A percentile compares a stretch with the other conserved stretches of the same genome.
Evolutionary conservation across 768 basidiomycete species (phyloP).

Genomic region (Sporobolomyces phaffii): DNA sequence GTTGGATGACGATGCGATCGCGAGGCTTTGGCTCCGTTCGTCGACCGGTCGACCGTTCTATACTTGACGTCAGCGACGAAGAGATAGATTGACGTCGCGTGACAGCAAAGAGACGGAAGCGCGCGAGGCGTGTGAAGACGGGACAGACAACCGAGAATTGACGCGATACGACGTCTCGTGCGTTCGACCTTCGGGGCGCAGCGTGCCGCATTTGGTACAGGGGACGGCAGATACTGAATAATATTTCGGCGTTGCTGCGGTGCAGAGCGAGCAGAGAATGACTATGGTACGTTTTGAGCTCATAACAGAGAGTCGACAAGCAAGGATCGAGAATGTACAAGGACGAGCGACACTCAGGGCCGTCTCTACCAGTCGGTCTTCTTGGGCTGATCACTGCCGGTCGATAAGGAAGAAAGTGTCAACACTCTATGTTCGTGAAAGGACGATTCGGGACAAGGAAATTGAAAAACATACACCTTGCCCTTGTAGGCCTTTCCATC

Average conservation of each 20-base stretch:
- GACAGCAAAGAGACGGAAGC: too few relatives aligned
- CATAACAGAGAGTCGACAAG: background rate
- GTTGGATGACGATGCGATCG: background rate
- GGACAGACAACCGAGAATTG: too few relatives aligned
- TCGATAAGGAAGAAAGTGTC: background rate
- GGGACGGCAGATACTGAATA: background rate
- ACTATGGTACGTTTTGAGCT: constrained; percentile 9
- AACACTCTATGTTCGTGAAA: background rate
- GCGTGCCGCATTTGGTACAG: too few relatives aligned
- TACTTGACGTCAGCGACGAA: too few relatives aligned
- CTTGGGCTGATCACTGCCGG: background rate
- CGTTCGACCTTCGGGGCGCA: too few relatives aligned
- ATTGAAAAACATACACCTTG: background rate
- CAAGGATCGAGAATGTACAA: background rate
- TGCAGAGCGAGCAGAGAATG: background rate
- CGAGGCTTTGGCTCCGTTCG: background rate
- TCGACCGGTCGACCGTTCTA: too few relatives aligned
- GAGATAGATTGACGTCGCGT: too few relatives aligned
- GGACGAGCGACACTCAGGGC: background rate
- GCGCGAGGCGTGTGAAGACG: too few relatives aligned
- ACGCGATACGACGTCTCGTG: too few relatives aligned
- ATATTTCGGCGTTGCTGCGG: background rate
- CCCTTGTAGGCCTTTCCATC: constrained; percentile 55
- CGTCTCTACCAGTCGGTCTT: constrained; percentile 11
- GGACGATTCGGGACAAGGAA: background rate